Conservation (phyloP, 2,329 filamentous ascomycete species). For the Orbilia blumenaviensis region DNA sequence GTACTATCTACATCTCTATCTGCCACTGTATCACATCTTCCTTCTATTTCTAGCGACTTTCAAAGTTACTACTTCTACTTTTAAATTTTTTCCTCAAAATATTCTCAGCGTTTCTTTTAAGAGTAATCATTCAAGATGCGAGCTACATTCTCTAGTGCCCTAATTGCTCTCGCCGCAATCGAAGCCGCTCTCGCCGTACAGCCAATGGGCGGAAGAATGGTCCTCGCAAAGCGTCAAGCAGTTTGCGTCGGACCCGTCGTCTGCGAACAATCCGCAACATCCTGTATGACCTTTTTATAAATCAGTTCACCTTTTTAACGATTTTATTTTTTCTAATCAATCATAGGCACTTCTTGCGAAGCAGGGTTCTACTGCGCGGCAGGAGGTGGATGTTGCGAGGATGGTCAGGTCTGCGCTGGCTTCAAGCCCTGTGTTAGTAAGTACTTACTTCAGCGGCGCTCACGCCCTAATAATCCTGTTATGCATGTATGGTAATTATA, state of each 20-base stretch:
- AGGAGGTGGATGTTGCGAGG: slow-evolving; percentile 36
- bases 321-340: not conserved
- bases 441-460: too few species aligned
- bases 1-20: too few species aligned
- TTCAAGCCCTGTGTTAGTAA: slow-evolving; percentile 46
- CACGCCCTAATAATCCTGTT: too few species aligned
- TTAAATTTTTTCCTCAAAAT: too few species aligned
- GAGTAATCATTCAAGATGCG: not conserved
- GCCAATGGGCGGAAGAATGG: slow-evolving; percentile 17
- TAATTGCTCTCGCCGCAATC: slow-evolving; percentile 6
- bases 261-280: slow-evolving; percentile 8
- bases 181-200: slow-evolving; percentile 13
- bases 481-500: too few species aligned
- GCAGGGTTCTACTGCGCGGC: slow-evolving; percentile 38
- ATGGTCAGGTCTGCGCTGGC: slow-evolving; percentile 29
- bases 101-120: not conserved
- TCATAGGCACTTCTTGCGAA: slow-evolving; percentile 32
- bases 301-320: too few species aligned
- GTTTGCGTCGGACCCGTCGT: slow-evolving; percentile 38
- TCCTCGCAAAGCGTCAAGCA: slow-evolving; percentile 26
- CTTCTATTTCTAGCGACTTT: not conserved
- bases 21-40: not conserved
- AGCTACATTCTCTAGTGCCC: slow-evolving; percentile 2
- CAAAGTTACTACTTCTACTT: too few species aligned
- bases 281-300: slow-evolving; percentile 16